phyloP scores from a whole-genome alignment of 495 filamentous ascomycete species.

The Penicillium flavigenum region DNA sequence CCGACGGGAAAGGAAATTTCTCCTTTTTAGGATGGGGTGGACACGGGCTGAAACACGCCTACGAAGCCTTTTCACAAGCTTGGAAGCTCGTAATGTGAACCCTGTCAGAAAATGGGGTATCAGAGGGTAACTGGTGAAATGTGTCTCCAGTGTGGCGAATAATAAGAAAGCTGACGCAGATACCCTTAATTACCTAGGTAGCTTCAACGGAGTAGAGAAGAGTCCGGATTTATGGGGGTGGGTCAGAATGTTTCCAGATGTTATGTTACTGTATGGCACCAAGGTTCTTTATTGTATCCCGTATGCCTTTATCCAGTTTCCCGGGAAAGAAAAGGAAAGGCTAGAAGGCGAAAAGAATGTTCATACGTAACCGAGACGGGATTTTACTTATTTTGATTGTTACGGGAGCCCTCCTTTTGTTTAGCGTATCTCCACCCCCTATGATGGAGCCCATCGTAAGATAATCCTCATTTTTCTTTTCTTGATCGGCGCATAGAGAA shows the following conservation, averaged over 20 bases:
- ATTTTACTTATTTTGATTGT: constrained; percentile 23
- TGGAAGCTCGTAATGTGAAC: not conserved
- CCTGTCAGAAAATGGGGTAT: not conserved
- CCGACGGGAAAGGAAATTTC: not conserved
- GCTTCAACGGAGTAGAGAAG: no score
- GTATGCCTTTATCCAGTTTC: constrained; percentile 16
- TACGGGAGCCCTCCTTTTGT: constrained; percentile 1
- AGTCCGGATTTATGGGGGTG: constrained; percentile 9
- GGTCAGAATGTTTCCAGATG: constrained; percentile 7
- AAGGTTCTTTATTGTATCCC: not conserved
- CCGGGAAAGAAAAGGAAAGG: constrained; percentile 34
- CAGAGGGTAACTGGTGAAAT: not conserved
- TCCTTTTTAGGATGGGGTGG: constrained; percentile 5
- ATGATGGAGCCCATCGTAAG: constrained; percentile 20
- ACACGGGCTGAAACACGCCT: constrained; percentile 11
- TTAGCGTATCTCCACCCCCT: constrained; percentile 15
- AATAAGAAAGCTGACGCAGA: constrained; percentile 5
- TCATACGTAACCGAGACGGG: constrained; percentile 41
- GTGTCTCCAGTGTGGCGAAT: constrained; percentile 12
- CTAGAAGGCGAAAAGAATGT: constrained; percentile 45
- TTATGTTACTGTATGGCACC: not conserved
- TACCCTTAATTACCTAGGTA: constrained; percentile 5
- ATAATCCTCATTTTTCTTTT: not conserved
- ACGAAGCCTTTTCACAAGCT: constrained; percentile 1
- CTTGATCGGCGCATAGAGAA: not conserved